Evolutionary conservation across 2,329 filamentous ascomycete species (phyloP).

Genomic region (Chaetomium strumarium): DNA sequence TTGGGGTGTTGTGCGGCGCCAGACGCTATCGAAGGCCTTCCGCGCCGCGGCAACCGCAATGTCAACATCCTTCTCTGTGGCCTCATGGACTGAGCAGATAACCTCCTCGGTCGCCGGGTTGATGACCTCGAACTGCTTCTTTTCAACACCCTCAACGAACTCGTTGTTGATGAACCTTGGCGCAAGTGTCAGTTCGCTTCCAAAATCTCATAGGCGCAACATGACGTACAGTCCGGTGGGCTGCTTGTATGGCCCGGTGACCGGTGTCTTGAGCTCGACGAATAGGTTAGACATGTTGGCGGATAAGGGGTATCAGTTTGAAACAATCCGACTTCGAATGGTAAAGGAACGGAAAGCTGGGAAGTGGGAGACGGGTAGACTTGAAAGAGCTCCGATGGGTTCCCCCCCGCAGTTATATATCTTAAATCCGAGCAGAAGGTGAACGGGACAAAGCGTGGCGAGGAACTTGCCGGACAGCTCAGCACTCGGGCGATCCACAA

Average conservation of each 20-base stretch:
- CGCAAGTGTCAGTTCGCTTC: background rate
- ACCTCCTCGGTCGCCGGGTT: conserved; percentile 82
- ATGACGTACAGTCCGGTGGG: conserved; percentile 55
- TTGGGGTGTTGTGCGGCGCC: conserved; percentile 63
- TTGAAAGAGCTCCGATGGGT: background rate
- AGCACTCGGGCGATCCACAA: background rate
- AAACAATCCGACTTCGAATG: background rate
- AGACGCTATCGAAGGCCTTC: conserved; percentile 72
- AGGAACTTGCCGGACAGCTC: background rate
- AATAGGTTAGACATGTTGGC: conserved; percentile 31
- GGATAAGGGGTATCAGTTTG: background rate
- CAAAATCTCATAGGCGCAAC: background rate
- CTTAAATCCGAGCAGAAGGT: background rate
- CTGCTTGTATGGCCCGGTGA: conserved; percentile 54
- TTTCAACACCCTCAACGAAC: conserved; percentile 76
- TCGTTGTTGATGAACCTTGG: conserved; percentile 86
- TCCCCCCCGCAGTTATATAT: conserved; percentile 7
- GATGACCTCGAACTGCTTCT: conserved; percentile 87
- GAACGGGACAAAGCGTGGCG: conserved; percentile 3
- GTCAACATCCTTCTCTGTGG: conserved; percentile 78
- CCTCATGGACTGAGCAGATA: conserved; percentile 77
- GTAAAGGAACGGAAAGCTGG: background rate
- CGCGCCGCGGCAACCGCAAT: conserved; percentile 79
- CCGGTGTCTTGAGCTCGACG: conserved; percentile 61
- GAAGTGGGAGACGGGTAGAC: background rate